Base-by-base conservation (phyloP, 768 basidiomycete species). In the Suillus paluster region DNA sequence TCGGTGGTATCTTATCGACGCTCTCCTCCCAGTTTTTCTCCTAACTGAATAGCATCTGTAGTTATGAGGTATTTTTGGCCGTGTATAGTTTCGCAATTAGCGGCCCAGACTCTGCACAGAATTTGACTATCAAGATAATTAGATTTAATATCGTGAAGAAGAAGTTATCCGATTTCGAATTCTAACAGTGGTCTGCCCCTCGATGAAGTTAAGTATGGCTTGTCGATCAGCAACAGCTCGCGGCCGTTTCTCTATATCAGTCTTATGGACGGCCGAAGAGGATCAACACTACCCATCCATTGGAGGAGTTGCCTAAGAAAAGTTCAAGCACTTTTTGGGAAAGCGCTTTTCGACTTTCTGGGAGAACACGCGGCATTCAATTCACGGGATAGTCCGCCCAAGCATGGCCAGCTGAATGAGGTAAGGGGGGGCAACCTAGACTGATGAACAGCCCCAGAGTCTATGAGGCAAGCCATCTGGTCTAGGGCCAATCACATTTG, bases 311-410 rank as follows among this genome's bases (percentile, higher is more conserved):
- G 9, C 12, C n/a, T 52, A n/a, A 52, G 30, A 34, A 52, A 34
- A 52, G 19, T 19, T 7, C 41, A 41, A 6, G 19, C 42, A 42
- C 19, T 2, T 23, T 45, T 21, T 34, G 33, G 5, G n/a, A n/a
- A 53, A 23, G 52, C 36, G 21, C 23, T 23, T 38, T 36, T 36
- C 3, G 11, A 52, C 30, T 19, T 34, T 34, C 21, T 23, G 5
- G 34, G 15, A 54, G 33, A 54, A 54, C 15, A 38, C 10, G 5
- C 23, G 34, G n/a, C 34, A 38, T 54, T 23, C 36, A 25, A 54
- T 54, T 54, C 23, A 38, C 36, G 53, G 53, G 36, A 54, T 54
- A 54, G 15, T 54, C 53, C 53, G 53, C 38, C 53, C 15, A 53
- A 14, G 9, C 52, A 52, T 34, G 50, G 21, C 41, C 41, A 42